phyloP scores from a whole-genome alignment of 495 filamentous ascomycete species.

The Massariosphaeria phaeospora region DNA sequence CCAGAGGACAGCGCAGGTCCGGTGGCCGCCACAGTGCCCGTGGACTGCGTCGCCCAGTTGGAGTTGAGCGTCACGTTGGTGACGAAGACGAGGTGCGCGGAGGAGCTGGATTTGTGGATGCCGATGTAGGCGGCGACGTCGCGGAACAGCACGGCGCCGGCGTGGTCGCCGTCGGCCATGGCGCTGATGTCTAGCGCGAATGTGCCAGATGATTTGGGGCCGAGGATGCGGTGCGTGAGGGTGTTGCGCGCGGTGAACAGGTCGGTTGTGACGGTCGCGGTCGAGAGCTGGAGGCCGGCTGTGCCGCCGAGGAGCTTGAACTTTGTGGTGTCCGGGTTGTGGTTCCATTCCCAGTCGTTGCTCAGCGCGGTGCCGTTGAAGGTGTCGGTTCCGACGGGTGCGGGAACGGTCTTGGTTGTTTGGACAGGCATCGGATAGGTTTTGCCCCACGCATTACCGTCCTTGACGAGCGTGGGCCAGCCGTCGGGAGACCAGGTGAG shows the following conservation, averaged over 20 bases:
- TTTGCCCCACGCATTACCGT: constrained; percentile 42
- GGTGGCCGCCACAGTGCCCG: constrained; percentile 39
- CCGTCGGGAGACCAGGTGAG: constrained; percentile 49
- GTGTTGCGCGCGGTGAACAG: constrained; percentile 54
- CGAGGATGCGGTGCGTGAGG: constrained; percentile 51
- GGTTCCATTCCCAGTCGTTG: constrained; percentile 58
- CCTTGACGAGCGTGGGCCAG: constrained; percentile 44
- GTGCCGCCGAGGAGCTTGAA: constrained; percentile 30
- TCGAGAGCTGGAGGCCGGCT: constrained; percentile 43
- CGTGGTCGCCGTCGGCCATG: constrained; percentile 51
- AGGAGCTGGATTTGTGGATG: constrained; percentile 35
- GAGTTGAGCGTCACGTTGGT: constrained; percentile 31
- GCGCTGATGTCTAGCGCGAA: constrained; percentile 45
- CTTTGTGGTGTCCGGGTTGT: constrained; percentile 49
- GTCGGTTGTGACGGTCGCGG: constrained; percentile 50
- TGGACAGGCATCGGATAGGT: constrained; percentile 45
- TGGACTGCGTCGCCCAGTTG: constrained; percentile 44
- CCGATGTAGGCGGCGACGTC: constrained; percentile 52
- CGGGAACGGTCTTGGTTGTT: constrained; percentile 22
- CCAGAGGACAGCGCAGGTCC: constrained; percentile 22
- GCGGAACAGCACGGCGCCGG: constrained; percentile 49
- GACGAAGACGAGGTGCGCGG: constrained; percentile 33
- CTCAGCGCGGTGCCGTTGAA: constrained; percentile 43
- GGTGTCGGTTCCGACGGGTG: constrained; percentile 41
- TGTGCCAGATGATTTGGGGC: constrained; percentile 46